Percentiles rank a stretch among this genome's conserved stretches.
Evolutionary conservation across 352 stramenopile species (phyloP).

Genomic region (Pythium angustatum): DNA sequence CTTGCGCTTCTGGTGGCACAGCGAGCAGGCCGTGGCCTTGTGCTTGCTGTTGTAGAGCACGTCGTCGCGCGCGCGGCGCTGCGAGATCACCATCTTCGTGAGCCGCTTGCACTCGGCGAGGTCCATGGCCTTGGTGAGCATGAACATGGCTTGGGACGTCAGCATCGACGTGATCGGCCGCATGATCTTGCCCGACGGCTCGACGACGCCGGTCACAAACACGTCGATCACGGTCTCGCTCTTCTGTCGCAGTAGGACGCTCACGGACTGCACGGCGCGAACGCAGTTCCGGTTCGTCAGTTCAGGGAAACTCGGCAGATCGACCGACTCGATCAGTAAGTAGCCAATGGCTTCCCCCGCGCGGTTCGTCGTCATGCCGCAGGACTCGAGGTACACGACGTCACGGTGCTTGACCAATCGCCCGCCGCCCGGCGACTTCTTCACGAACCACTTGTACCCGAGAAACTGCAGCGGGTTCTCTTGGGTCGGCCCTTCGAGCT

Average conservation of each 20-base stretch:
- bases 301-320: slow-evolving; percentile 53
- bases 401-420: slow-evolving; percentile 56
- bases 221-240: slow-evolving; percentile 51
- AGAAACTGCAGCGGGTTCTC: slow-evolving; percentile 55
- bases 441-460: slow-evolving; percentile 69
- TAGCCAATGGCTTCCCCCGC: slow-evolving; percentile 52
- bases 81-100: slow-evolving; percentile 42
- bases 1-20: slow-evolving; percentile 37
- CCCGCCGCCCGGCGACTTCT: slow-evolving; percentile 42
- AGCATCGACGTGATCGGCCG: slow-evolving; percentile 41
- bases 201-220: slow-evolving; percentile 60
- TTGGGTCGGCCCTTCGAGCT: slow-evolving; percentile 46
- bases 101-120: slow-evolving; percentile 56
- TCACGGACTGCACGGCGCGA: slow-evolving; percentile 47
- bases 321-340: slow-evolving; percentile 72
- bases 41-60: slow-evolving; percentile 21
- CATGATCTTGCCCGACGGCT: slow-evolving; percentile 44
- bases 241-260: slow-evolving; percentile 62
- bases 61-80: slow-evolving; percentile 36
- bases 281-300: slow-evolving; percentile 51
- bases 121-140: slow-evolving; percentile 46
- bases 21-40: slow-evolving; percentile 33
- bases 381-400: slow-evolving; percentile 58
- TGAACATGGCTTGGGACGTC: slow-evolving; percentile 44
- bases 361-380: slow-evolving; percentile 40